phyloP scores from a whole-genome alignment of 1,284 basidiomycete genomes.

The Cutaneotrichosporon sp. region DNA sequence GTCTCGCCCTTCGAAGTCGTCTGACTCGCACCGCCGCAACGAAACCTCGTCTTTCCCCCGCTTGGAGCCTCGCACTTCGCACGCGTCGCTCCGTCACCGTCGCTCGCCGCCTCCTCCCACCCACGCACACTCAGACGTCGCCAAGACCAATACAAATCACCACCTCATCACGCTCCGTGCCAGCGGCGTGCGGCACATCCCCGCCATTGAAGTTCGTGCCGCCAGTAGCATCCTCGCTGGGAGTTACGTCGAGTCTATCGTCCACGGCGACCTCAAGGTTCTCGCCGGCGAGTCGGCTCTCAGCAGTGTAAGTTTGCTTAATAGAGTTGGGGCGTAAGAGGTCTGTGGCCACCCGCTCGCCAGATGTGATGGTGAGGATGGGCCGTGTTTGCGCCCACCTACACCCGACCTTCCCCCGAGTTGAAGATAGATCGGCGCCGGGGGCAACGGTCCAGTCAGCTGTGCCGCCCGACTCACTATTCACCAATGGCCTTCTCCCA shows the following conservation, averaged over 20 bases:
- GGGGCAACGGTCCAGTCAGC: no score
- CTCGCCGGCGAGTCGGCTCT: not conserved
- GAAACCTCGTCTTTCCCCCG: no score
- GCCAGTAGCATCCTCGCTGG: not conserved
- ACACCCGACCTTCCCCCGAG: no score
- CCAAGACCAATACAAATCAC: not conserved
- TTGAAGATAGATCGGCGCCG: no score
- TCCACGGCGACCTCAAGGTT: not conserved
- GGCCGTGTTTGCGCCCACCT: no score
- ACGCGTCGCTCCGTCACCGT: not conserved
- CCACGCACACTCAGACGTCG: not conserved
- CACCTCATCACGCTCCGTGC: not conserved
- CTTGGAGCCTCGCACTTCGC: not conserved
- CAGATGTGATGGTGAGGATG: no score
- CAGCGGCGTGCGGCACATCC: conserved; percentile 1
- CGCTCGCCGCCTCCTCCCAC: not conserved
- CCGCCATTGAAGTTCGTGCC: not conserved
- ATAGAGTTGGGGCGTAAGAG: no score
- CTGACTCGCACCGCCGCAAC: no score
- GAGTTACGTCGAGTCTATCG: not conserved
- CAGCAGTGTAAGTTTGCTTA: not conserved
- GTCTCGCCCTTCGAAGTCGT: no score
- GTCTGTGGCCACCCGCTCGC: no score
- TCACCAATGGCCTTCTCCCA: not conserved
- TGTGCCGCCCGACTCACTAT: no score